phyloP scores from a whole-genome alignment of 179 eudicot genomes.

The Beta corolliflora region DNA sequence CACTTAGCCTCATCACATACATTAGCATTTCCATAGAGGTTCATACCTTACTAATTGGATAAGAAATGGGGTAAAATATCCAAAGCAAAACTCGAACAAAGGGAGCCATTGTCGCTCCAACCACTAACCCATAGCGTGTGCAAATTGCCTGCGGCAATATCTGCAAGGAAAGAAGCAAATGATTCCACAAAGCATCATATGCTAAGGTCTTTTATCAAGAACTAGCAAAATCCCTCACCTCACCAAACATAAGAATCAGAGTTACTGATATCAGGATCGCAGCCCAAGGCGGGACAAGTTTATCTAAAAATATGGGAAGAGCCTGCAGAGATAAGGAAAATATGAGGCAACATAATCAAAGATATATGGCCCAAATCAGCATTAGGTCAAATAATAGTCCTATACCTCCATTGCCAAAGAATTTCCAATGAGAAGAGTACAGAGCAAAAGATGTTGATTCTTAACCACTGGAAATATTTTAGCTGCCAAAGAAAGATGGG shows the following conservation, averaged over 20 bases:
- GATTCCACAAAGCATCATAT: constrained; percentile 16
- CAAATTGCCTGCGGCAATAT: constrained; percentile 94
- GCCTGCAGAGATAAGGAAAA: constrained; percentile 50
- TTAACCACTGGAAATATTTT: constrained; percentile 94
- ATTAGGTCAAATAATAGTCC: constrained; percentile 13
- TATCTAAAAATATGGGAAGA: constrained; percentile 90
- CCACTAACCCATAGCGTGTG: constrained; percentile 92
- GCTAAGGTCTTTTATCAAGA: neutral
- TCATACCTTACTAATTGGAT: constrained; percentile 94
- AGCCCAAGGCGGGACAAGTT: constrained; percentile 95
- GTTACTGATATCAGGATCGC: constrained; percentile 88
- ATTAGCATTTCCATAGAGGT: neutral
- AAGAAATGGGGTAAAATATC: constrained; percentile 79
- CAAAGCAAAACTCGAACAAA: constrained; percentile 77
- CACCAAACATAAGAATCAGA: constrained; percentile 95
- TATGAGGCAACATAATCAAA: constrained; percentile 10
- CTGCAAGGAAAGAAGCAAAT: constrained; percentile 41
- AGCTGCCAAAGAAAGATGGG: constrained; percentile 56
- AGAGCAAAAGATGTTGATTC: constrained; percentile 93
- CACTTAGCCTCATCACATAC: neutral
- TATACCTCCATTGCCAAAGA: constrained; percentile 96
- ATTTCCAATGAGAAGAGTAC: constrained; percentile 94
- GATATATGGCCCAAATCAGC: constrained; percentile 5
- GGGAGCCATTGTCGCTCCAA: constrained; percentile 88
- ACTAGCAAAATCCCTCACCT: constrained; percentile 45